Base-by-base conservation (phyloP, 371 early-diverging fungal genomes). In the Mortierella sp. region DNA sequence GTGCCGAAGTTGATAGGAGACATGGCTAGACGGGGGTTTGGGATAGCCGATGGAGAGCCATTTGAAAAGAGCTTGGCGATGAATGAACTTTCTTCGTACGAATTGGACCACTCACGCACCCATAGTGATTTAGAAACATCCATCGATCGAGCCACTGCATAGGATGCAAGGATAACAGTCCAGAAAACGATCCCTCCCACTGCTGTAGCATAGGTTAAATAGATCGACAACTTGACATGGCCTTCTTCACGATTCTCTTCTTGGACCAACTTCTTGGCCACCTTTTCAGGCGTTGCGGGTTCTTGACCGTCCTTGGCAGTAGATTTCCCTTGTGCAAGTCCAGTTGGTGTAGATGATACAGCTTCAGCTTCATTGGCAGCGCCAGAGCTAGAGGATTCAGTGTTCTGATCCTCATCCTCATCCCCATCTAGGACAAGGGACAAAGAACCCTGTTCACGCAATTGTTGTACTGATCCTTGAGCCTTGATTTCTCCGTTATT, bases 101-200 rank as follows among this genome's bases (percentile, higher is more conserved):
- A 83, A 57, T 84, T 85, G 22, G 88, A 83, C 91, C 91, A 91
- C 61, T 83, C 77, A 72, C 90, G 88, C 5, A 91, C 73, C 90
- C 90, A 91, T 68, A 87, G 86, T 0, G 75, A 85, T 64, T 87
- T 88, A 1, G 77, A 68, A 12, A 91, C 81, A 20, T 89, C 88
- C 26, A 91, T 54, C 16, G 68, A 66, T 61, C 91, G 89, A n/a
- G 87, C 72, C 24, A 86, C 76, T 20, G 85, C 54, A 30, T 90
- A 83, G 14, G 81, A 52, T 0, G 68, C 20, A 54, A 83, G 55
- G 52, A 90, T 61, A 4, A 83, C 28, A 55, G 70, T n/a, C 91
- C 91, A 91, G 57, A 89, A 87, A 40, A 84, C 60, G 12, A 84
- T 62, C 0, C 85, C 84, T 14, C 91, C 91, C 8, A 81, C 87